phyloP scores from a whole-genome alignment of 331 rosid genomes.

The Saraca asoca region DNA sequence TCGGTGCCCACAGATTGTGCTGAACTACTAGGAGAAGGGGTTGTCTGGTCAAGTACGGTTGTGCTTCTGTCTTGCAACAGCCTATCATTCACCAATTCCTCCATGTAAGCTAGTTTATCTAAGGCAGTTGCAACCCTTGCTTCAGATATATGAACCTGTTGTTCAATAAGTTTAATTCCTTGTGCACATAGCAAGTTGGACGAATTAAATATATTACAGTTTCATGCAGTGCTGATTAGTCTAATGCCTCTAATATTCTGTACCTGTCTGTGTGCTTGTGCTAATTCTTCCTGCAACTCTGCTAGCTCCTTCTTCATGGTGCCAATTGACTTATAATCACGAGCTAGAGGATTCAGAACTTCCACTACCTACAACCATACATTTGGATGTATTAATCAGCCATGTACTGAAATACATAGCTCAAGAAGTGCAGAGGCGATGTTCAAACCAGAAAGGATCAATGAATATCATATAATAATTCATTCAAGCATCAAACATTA shows the following conservation, averaged over 20 bases:
- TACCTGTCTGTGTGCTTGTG: constrained; percentile 87
- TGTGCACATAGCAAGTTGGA: constrained; percentile 1
- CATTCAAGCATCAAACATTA: constrained; percentile 2
- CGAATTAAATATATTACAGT: background rate
- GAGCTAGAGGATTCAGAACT: constrained; percentile 94
- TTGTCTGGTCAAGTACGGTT: constrained; percentile 48
- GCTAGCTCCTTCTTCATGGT: constrained; percentile 94
- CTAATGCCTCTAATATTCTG: constrained; percentile 8
- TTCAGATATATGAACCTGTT: constrained; percentile 94
- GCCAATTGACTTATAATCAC: constrained; percentile 84
- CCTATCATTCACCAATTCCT: constrained; percentile 83
- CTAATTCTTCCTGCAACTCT: constrained; percentile 76
- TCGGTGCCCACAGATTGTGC: constrained; percentile 39
- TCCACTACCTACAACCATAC: constrained; percentile 73
- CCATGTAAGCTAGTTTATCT: constrained; percentile 98
- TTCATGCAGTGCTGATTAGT: constrained; percentile 22
- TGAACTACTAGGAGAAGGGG: constrained; percentile 63
- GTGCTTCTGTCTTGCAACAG: constrained; percentile 63
- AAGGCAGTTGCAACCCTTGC: constrained; percentile 89
- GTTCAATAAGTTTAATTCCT: constrained; percentile 31
- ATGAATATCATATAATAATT: background rate
- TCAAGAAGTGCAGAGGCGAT: background rate
- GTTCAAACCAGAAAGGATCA: background rate
- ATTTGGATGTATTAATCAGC: background rate
- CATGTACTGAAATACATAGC: background rate